Conservation (phyloP, 805 yeast genomes). For the Myxozyma mucilagina region DNA sequence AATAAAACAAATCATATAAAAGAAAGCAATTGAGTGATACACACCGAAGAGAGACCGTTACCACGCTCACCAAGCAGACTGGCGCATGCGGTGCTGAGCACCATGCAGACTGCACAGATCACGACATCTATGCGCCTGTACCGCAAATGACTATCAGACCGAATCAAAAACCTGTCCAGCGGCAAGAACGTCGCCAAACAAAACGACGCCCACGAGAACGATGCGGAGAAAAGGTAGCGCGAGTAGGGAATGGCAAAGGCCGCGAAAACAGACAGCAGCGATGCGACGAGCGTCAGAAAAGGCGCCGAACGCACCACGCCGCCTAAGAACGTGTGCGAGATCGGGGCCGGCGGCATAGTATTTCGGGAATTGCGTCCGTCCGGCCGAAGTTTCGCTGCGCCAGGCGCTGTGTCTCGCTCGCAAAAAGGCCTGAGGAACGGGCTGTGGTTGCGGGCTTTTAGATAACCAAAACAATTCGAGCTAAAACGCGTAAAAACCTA, state of each 20-base stretch:
- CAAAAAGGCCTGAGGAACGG: too few relatives aligned
- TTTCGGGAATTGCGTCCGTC: neutral
- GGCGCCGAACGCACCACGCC: constrained; percentile 26
- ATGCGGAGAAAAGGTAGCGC: constrained; percentile 29
- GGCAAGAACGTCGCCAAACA: constrained; percentile 25
- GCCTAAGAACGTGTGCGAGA: neutral
- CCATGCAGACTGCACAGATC: constrained; percentile 30
- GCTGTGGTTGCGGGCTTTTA: too few relatives aligned
- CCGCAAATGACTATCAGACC: constrained; percentile 11
- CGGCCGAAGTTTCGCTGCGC: neutral
- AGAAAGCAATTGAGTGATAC: neutral
- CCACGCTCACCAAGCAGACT: constrained; percentile 32
- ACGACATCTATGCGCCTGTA: constrained; percentile 32
- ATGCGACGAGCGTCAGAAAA: constrained; percentile 30
- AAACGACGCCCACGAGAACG: constrained; percentile 31
- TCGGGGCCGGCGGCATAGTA: neutral
- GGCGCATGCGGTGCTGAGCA: constrained; percentile 27
- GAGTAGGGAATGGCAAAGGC: constrained; percentile 29
- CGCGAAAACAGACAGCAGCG: constrained; percentile 26
- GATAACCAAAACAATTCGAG: too few relatives aligned
- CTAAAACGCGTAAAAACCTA: too few relatives aligned
- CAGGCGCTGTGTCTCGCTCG: too few relatives aligned
- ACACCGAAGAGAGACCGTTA: constrained; percentile 27
- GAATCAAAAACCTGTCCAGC: constrained; percentile 22
- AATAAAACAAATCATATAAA: neutral